Percentiles rank a stretch among this genome's conserved stretches.
phyloP scores from a whole-genome alignment of 768 basidiomycete species.

The Termitomyces bulborhizus region DNA sequence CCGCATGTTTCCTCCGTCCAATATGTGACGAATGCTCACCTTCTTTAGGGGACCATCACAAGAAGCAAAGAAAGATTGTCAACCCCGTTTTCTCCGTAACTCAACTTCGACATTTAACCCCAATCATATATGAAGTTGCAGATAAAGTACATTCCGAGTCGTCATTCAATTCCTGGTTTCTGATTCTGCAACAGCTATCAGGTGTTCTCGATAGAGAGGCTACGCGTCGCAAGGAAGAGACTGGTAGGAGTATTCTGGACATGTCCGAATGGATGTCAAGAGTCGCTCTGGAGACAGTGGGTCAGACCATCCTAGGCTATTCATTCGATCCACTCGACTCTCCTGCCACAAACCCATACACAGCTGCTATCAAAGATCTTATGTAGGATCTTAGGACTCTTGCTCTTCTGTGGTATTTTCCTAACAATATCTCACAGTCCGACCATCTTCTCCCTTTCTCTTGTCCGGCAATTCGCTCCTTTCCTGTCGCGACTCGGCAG shows the following conservation, averaged over 20 bases:
- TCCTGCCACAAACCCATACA: slow-evolving; percentile 35
- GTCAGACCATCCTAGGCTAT: slow-evolving; percentile 37
- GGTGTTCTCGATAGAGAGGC: slow-evolving; percentile 23
- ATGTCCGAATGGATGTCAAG: slow-evolving; percentile 44
- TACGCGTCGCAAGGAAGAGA: slow-evolving; percentile 1
- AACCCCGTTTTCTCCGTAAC: slow-evolving; percentile 40
- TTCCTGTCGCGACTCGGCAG: slow-evolving; percentile 35
- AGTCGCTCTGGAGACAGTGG: slow-evolving; percentile 37
- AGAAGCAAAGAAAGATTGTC: slow-evolving; percentile 42
- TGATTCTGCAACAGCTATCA: slow-evolving; percentile 17
- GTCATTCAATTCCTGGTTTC: background rate
- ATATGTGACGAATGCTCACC: background rate
- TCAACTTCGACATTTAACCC: slow-evolving; percentile 38
- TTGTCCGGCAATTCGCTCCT: slow-evolving; percentile 41
- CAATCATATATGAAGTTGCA: slow-evolving; percentile 37
- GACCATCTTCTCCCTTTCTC: slow-evolving; percentile 36
- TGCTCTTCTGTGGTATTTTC: background rate
- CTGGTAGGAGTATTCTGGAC: slow-evolving; percentile 25
- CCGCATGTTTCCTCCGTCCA: background rate
- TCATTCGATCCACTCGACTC: slow-evolving; percentile 42
- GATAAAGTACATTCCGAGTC: slow-evolving; percentile 29
- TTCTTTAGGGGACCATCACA: slow-evolving; percentile 33
- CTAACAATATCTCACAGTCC: slow-evolving; percentile 26
- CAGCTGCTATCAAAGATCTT: slow-evolving; percentile 36
- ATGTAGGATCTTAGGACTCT: slow-evolving; percentile 25